Percentiles rank a stretch among this genome's conserved stretches.
Conservation (phyloP, 805 yeast genomes). For the Saturnispora dispora region DNA sequence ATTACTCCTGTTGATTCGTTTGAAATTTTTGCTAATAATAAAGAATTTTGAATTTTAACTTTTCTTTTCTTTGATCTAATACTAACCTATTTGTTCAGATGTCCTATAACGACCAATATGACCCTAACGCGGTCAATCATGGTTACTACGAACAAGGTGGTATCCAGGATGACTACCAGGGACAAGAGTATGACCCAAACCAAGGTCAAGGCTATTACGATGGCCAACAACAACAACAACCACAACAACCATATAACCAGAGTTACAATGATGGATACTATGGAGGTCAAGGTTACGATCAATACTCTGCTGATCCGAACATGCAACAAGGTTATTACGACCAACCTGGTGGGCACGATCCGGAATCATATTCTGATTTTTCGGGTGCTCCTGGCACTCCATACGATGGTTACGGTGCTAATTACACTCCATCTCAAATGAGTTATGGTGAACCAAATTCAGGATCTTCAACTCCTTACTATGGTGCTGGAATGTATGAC, state of each 20-base stretch:
- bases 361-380: conserved; percentile 53
- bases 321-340: conserved; percentile 43
- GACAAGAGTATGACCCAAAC: conserved; percentile 35
- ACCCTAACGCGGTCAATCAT: conserved; percentile 29
- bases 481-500: conserved; percentile 31
- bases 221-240: conserved; percentile 15
- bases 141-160: conserved; percentile 14
- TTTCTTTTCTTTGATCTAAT: not conserved
- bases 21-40: not conserved
- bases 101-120: conserved; percentile 54
- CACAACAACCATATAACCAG: conserved; percentile 13
- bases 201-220: conserved; percentile 35
- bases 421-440: conserved; percentile 71
- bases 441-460: conserved; percentile 81
- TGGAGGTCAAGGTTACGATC: conserved; percentile 19
- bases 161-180: conserved; percentile 45
- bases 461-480: conserved; percentile 89
- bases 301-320: conserved; percentile 28
- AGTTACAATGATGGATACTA: conserved; percentile 10
- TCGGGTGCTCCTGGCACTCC: conserved; percentile 59
- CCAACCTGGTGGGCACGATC: conserved; percentile 41
- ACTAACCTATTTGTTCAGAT: conserved; percentile 28
- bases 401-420: conserved; percentile 50
- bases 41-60: not conserved
- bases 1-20: not conserved